A percentile compares a stretch with the other conserved stretches of the same genome.
Conservation (phyloP, 495 filamentous ascomycete genomes). For the Penicillium ochrochloron region DNA sequence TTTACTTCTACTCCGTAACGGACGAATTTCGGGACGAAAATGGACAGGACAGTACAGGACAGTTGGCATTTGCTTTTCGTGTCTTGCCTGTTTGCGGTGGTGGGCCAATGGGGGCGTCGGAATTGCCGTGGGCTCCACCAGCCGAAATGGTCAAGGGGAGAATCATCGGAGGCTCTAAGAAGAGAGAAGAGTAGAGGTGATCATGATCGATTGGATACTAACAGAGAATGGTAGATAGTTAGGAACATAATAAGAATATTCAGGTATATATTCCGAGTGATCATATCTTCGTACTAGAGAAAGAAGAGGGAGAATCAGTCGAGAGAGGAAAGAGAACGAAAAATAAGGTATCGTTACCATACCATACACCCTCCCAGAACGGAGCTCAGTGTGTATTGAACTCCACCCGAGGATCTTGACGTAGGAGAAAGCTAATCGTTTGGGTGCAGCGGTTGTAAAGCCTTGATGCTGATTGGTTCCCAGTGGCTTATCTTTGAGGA, state of each 20-base stretch:
- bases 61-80: not conserved
- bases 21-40: conserved; percentile 6
- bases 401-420: conserved; percentile 38
- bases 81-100: conserved; percentile 23
- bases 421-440: conserved; percentile 50
- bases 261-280: not conserved
- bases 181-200: too few relatives aligned
- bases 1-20: not conserved
- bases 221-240: not conserved
- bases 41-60: not conserved
- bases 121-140: conserved; percentile 22
- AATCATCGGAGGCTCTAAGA: not conserved
- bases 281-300: not conserved
- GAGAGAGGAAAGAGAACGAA: not conserved
- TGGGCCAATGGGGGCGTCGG: conserved; percentile 17
- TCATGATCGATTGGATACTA: too few relatives aligned
- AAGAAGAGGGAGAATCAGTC: not conserved
- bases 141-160: conserved; percentile 10
- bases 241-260: not conserved
- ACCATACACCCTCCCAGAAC: conserved; percentile 10
- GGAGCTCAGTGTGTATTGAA: not conserved
- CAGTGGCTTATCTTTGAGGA: conserved; percentile 42
- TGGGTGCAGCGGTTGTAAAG: conserved; percentile 40
- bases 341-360: conserved; percentile 15
- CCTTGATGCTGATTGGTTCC: conserved; percentile 38